Base-by-base conservation (phyloP, 257 asterid species). In the Scutellaria minor region DNA sequence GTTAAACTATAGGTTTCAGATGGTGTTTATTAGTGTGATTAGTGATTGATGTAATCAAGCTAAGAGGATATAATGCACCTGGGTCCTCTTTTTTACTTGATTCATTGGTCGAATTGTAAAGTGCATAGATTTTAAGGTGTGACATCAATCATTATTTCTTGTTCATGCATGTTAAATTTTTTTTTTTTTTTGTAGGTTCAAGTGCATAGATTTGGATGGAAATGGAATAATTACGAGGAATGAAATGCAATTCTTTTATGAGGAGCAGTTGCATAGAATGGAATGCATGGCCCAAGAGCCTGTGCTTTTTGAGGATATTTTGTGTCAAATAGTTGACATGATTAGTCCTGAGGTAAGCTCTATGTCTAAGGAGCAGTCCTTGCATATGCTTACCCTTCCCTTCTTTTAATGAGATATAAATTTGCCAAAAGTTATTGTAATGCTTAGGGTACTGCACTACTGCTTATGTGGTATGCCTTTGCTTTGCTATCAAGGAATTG, bases 201-300 rank as follows among this genome's bases (percentile, higher is more conserved):
- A 95, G 86, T 92, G 98, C 94, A 87, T 95, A 63, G 99, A 95
- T 82, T 85, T 95, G 84, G 99, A 95, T 75, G 98, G 98, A 64
- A 95, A 95, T 88, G 99, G 97, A 70, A 77, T 90, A 72, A 79
- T 95, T 64, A 92, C 99, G 0, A 88, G 97, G 82, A 95, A 92
- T 31, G 99, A 95, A 82, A 86, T 95, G 87, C 99, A 95, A 77
- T 95, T 95, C 83, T 95, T 90, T 82, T 95, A 95, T 50, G 99
- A 95, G 86, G 99, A 95, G 84, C 99, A 95, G 82, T 72, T 95
- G 84, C 99, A 95, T 82, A 87, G 99, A 83, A 95, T 95, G 99
- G 99, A 95, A 82, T 95, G 99, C 90, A 95, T 95, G 98, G 97
- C 98, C 77, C 99, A 95, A 79, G 99, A 95, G 87, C 99, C 98